Evolutionary conservation across 768 basidiomycete genomes (phyloP), one percentile per base, ranked within the genome.

Genomic region (Lactarius hatsudake): DNA sequence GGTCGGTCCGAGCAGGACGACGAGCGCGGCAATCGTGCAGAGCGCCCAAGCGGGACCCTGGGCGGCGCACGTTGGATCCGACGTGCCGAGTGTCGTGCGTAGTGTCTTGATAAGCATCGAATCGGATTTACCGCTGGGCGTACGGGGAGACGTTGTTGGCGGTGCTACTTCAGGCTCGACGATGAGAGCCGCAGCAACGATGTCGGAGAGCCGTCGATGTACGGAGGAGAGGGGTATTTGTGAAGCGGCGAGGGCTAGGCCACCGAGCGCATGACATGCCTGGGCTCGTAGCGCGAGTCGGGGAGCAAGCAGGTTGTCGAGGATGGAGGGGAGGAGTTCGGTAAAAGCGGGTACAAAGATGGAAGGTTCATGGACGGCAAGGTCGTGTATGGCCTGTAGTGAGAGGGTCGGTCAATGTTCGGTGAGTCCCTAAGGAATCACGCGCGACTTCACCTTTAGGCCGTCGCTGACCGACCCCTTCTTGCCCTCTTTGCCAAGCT

Each of bases 401-500:
- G n/a, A 48, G 67, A 59, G 32, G 32, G 62, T 65, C 64, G 58
- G 68, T 62, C 68, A 30, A 40, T 20, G 17, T 23, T 23, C 23
- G 5, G 59, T 48, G 54, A 53, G n/a, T 45, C 1, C 28, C 12
- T n/a, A 8, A 38, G 7, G 43, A 51, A 53, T 59, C 63, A 61
- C 12, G 63, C n/a, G 55, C 3, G 15, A 51, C 45, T n/a, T 54
- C 73, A 88, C 92, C 83, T 87, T 91, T 56, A 93, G 81, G 26
- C 89, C 90, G 75, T 94, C 92, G 40, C 83, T 88, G 1, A 81
- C 83, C 5, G 92, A 86, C 0, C 93, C 93, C 72, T 92, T 93
- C 80, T 94, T 94, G 12, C 93, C 93, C 75, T 94, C 93, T 74
- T 91, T 91, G 6, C 93, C 93, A 17, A 94, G 83, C 69, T 93